phyloP scores from a whole-genome alignment of 164 flowering plant species.

The Magnolia changhungtana region DNA sequence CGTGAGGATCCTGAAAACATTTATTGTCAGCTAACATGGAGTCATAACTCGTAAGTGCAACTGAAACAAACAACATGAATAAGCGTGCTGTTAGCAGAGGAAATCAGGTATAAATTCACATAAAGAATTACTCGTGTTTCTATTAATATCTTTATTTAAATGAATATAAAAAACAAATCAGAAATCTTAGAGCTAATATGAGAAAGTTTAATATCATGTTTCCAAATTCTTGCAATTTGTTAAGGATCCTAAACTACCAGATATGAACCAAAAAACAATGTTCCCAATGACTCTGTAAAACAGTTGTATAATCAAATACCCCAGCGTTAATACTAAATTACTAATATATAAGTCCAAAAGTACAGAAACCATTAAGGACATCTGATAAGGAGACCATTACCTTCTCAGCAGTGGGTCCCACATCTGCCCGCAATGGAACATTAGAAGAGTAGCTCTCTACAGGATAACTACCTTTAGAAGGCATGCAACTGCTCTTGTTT shows the following conservation, averaged over 20 bases:
- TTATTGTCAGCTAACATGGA: not conserved
- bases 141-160: not conserved
- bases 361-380: not conserved
- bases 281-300: too few relatives aligned
- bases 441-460: slow-evolving; percentile 59
- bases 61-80: not conserved
- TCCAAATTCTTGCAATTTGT: not conserved
- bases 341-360: not conserved
- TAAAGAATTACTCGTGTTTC: not conserved
- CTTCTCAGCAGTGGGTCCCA: slow-evolving; percentile 31
- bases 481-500: slow-evolving; percentile 30
- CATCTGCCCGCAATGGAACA: slow-evolving; percentile 38
- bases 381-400: slow-evolving; percentile 15
- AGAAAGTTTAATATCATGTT: not conserved
- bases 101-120: not conserved
- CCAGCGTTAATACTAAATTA: not conserved
- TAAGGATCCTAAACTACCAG: not conserved
- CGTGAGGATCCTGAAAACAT: slow-evolving; percentile 30
- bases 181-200: not conserved
- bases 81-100: not conserved
- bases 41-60: not conserved
- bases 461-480: slow-evolving; percentile 23
- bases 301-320: not conserved
- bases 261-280: not conserved
- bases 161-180: not conserved